Percentiles rank a stretch among this genome's conserved stretches.
phyloP scores from a whole-genome alignment of 2,329 filamentous ascomycete genomes.

The Teratosphaeria pseudoeucalypti region DNA sequence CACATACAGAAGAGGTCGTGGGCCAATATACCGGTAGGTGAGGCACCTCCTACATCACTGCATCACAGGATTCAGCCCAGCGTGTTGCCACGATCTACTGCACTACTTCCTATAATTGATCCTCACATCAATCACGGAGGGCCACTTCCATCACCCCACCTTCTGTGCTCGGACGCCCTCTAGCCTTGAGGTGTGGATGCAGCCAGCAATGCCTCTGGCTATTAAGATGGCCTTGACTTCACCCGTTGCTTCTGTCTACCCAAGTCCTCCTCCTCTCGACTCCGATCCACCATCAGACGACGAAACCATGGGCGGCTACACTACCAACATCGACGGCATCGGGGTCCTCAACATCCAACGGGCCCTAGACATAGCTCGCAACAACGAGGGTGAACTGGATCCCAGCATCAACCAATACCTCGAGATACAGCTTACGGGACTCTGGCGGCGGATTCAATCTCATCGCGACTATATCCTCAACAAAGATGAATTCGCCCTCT shows the following conservation, averaged over 20 bases:
- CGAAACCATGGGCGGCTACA: slow-evolving; percentile 32
- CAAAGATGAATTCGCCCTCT: slow-evolving; percentile 69
- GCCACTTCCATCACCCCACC: neutral
- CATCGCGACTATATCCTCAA: slow-evolving; percentile 63
- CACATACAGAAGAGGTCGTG: neutral
- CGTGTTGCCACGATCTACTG: neutral
- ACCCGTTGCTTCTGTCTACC: slow-evolving; percentile 13
- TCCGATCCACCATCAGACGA: slow-evolving; percentile 8
- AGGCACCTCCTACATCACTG: neutral
- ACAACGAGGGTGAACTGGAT: slow-evolving; percentile 59
- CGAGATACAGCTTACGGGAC: slow-evolving; percentile 49
- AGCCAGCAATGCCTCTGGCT: neutral
- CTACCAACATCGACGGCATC: slow-evolving; percentile 23
- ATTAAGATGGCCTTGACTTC: slow-evolving; percentile 2
- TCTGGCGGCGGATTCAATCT: slow-evolving; percentile 58
- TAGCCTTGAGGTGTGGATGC: neutral
- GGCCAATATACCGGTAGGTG: neutral
- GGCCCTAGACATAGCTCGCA: slow-evolving; percentile 66
- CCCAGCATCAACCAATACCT: slow-evolving; percentile 54
- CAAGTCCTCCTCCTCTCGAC: slow-evolving; percentile 18
- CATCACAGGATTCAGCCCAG: neutral
- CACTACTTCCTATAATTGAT: neutral
- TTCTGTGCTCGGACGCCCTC: neutral
- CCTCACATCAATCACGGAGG: neutral
- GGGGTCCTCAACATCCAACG: slow-evolving; percentile 46